Base-by-base conservation (phyloP, 108 stramenopile species). In the Fistulifera pelliculosa region DNA sequence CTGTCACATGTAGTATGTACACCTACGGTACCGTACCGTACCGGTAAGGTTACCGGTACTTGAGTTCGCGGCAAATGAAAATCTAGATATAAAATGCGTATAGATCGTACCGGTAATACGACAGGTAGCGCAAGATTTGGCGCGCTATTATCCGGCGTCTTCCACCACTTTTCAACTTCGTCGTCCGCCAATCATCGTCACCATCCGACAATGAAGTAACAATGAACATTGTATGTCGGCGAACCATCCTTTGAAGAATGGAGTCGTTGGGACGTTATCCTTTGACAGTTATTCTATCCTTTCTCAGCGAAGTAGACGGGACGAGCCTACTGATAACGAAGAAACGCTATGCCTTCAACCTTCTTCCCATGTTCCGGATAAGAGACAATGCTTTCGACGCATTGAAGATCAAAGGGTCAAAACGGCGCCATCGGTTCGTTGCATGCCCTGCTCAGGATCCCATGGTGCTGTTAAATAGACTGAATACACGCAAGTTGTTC, bases 371-470 rank as follows among this genome's bases (percentile, higher is more conserved):
- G 3, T 83, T 83, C 69, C 73, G 25, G 45, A 2, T 22, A 23
- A 68, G 38, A 48, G 49, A 31, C 27, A 28, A 53, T 27, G 54
- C 63, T 14, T 40, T 52, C 31, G 64, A 60, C 47, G 56, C 24
- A 35, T 43, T 22, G 55, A 50, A 42, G 51, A 60, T 45, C 62
- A 79, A 66, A 58, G 67, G 42, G 13, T 21, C 24, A 6, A 22
- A 38, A 25, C 35, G 38, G 52, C 67, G 78, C 38, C 62, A 71
- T 56, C 35, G 51, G 13, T 88, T 79, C 58, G 15, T 71, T 6
- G 72, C 65, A 12, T 55, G 65, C 39, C 86, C 86, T 3, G 76
- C 80, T 14, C 82, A 85, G 57, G 82, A 86, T 73, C 75, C 89
- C 10, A 27, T 47, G 6, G 65, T 68, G 1, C 58, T 83, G 27